Percentiles rank a stretch among this genome's conserved stretches.
Evolutionary conservation across 495 filamentous ascomycete genomes (phyloP).

Genomic region (Xylaria venustula): DNA sequence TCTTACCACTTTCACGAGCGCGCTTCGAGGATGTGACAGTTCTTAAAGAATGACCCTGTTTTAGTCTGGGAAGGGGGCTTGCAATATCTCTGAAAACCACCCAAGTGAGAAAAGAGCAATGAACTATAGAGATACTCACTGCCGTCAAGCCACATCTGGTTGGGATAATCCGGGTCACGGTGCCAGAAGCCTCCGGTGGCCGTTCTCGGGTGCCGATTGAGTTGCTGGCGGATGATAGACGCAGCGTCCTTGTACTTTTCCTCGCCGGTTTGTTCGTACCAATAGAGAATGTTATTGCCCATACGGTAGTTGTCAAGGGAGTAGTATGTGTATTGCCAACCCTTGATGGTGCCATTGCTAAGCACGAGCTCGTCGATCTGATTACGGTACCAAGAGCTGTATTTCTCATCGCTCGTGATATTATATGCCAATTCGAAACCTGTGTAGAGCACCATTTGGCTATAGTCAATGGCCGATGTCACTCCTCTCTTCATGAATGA

Average conservation of each 20-base stretch:
- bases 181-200: constrained; percentile 55
- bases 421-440: constrained; percentile 38
- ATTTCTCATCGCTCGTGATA: constrained; percentile 30
- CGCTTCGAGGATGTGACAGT: too few relatives aligned
- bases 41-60: too few relatives aligned
- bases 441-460: constrained; percentile 38
- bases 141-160: constrained; percentile 61
- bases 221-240: constrained; percentile 44
- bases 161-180: constrained; percentile 43
- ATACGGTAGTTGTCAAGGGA: constrained; percentile 52
- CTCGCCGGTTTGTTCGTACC: constrained; percentile 36
- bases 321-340: constrained; percentile 42
- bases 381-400: constrained; percentile 29
- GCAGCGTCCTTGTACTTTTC: constrained; percentile 40
- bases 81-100: too few relatives aligned
- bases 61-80: too few relatives aligned
- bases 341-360: constrained; percentile 36
- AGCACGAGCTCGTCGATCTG: constrained; percentile 40
- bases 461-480: constrained; percentile 32
- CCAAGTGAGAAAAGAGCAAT: too few relatives aligned
- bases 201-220: constrained; percentile 49
- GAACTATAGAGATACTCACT: neutral
- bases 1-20: too few relatives aligned
- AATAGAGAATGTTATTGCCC: constrained; percentile 47
- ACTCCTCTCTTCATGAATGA: constrained; percentile 48